Evolutionary conservation across 495 filamentous ascomycete genomes (phyloP), one percentile per base, ranked within the genome.

Genomic region (Penicillium taxi): DNA sequence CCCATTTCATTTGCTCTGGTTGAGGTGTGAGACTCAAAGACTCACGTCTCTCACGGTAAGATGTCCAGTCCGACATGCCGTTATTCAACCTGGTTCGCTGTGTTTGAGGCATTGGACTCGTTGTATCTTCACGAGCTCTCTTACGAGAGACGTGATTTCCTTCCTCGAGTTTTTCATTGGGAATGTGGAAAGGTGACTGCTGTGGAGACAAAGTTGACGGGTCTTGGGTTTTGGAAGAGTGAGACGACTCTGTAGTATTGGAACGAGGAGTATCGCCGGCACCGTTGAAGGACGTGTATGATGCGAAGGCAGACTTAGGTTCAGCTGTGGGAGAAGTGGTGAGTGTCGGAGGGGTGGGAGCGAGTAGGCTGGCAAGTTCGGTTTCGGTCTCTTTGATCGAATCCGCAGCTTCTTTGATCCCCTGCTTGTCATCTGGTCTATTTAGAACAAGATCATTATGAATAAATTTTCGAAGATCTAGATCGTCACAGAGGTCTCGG

Each of bases 401-500:
- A 0, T 39, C 34, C 11, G 15, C 26, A 26, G 18, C 39, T 18
- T 44, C 47, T 23, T 16, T 31, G 12, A 19, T 38, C 14, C 48
- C 47, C 35, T 37, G 27, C n/a, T 26, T 23, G 5, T 45, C 42
- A 20, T 35, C 17, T 1, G 42, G 40, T 39, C 35, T 38, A 28
- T 37, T 41, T 42, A 52, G 46, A 8, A 55, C 36, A n/a, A 66
- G 47, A 12, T 58, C 58, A 3, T 47, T 40, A 5, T 61, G 49
- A 20, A 69, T 47, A 11, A 59, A 54, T 32, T 48, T 47, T 22
- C 64, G 53, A 8, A 63, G 47, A 12, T 50, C 50, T 19, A 67
- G 36, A 11, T 67, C 63, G 19, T 60, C 56, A 6, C 48, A 16
- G 3, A 65, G 23, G 29, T 32, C 38, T 38, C 42, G 17, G 14